phyloP scores from a whole-genome alignment of 306 rosid species.

The Vigna nakashimae region DNA sequence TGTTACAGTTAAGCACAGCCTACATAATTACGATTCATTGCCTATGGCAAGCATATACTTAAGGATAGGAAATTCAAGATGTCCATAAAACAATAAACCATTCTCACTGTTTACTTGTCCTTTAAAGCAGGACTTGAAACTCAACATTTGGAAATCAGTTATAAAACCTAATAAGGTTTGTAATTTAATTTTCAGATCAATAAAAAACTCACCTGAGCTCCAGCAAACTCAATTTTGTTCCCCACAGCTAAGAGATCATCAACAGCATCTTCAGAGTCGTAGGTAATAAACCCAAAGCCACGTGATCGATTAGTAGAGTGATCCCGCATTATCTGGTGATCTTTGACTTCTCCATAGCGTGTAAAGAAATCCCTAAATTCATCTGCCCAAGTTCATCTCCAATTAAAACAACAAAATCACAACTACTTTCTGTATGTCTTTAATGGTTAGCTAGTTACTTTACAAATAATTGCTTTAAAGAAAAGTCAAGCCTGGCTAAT shows the following conservation, averaged over 20 bases:
- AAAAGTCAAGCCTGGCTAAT: not conserved
- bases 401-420: conserved; percentile 14
- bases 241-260: conserved; percentile 85
- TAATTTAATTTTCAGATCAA: not conserved
- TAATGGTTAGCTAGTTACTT: not conserved
- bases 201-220: conserved; percentile 75
- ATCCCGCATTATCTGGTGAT: conserved; percentile 89
- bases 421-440: conserved; percentile 3
- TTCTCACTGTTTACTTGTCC: not conserved
- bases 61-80: conserved; percentile 9
- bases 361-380: conserved; percentile 77
- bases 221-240: conserved; percentile 88
- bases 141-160: not conserved
- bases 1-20: not conserved
- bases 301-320: conserved; percentile 88
- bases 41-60: not conserved
- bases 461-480: not conserved
- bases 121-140: not conserved
- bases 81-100: not conserved
- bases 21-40: not conserved
- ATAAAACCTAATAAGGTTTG: not conserved
- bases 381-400: conserved; percentile 55
- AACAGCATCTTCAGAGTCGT: conserved; percentile 84
- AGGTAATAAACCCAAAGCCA: conserved; percentile 84
- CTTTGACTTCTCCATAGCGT: conserved; percentile 82